A percentile compares a stretch with the other conserved stretches of the same genome.
Evolutionary conservation across 441 rosid species (phyloP).

Genomic region (Capsella rubella): DNA sequence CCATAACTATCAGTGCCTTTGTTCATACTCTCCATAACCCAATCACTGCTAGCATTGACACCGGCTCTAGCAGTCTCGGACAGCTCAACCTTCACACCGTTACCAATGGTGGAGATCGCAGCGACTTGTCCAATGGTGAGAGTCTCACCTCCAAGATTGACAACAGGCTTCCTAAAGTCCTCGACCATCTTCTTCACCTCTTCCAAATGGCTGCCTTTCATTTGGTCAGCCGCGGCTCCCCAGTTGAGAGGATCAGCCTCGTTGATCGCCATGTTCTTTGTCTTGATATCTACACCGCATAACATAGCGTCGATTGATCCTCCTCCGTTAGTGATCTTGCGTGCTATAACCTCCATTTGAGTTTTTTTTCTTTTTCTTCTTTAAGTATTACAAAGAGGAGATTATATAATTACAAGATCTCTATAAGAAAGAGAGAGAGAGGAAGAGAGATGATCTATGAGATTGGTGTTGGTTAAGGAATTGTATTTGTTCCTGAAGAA

Average conservation of each 20-base stretch:
- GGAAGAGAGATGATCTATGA: constrained; percentile 7
- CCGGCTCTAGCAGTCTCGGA: constrained; percentile 67
- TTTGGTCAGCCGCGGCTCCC: constrained; percentile 67
- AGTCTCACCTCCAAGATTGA: constrained; percentile 68
- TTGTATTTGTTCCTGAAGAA: constrained; percentile 47
- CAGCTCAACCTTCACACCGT: constrained; percentile 58
- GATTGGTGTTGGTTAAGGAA: constrained; percentile 39
- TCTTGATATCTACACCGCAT: constrained; percentile 45
- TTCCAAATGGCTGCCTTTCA: constrained; percentile 80
- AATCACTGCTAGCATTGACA: constrained; percentile 77
- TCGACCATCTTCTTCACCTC: constrained; percentile 76
- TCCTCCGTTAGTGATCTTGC: constrained; percentile 27
- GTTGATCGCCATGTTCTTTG: constrained; percentile 13
- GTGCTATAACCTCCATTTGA: constrained; percentile 32
- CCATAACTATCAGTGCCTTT: constrained; percentile 82
- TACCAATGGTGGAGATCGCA: constrained; percentile 50
- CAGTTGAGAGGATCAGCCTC: constrained; percentile 63
- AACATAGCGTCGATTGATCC: constrained; percentile 38
- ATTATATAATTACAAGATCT: constrained; percentile 2
- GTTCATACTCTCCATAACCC: constrained; percentile 81
- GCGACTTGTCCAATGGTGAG: constrained; percentile 77
- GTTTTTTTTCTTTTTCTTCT: no score
- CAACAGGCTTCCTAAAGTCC: constrained; percentile 64
- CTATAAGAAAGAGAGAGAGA: constrained; percentile 29
- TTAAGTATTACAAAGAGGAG: constrained; percentile 9